Conservation (phyloP, 2,329 filamentous ascomycete genomes). For the Aspergillus puulaauensis region DNA sequence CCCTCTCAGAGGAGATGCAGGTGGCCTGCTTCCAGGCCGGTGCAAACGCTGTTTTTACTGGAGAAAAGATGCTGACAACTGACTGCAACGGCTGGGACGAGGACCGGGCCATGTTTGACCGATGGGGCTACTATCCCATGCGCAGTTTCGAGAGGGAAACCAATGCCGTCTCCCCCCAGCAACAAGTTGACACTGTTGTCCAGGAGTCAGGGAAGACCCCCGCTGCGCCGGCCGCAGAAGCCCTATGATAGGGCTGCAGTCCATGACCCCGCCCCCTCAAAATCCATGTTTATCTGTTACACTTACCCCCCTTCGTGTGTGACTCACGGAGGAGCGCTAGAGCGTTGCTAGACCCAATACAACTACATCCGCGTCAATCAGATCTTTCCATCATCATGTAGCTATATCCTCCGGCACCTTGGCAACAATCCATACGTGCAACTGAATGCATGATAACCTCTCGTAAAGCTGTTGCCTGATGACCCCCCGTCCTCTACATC, state of each 20-base stretch:
- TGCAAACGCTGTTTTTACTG: conserved; percentile 92
- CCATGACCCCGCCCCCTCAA: neutral
- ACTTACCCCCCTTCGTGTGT: neutral
- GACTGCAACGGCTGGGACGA: conserved; percentile 90
- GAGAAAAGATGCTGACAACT: conserved; percentile 93
- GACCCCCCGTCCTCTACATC: neutral
- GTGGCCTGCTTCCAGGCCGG: conserved; percentile 86
- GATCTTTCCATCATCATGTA: conserved; percentile 1
- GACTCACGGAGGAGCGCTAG: neutral
- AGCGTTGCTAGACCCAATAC: neutral
- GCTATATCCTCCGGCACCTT: conserved; percentile 9
- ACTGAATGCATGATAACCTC: neutral
- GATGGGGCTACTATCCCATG: conserved; percentile 83
- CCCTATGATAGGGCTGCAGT: conserved; percentile 18
- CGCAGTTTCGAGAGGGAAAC: conserved; percentile 49
- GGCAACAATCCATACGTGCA: neutral
- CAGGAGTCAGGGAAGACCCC: conserved; percentile 13
- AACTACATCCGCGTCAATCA: conserved; percentile 7
- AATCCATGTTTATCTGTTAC: neutral
- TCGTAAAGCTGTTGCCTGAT: conserved; percentile 12
- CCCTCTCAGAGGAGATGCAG: conserved; percentile 85
- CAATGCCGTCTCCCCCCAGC: conserved; percentile 2
- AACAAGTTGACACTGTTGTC: neutral
- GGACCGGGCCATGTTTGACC: conserved; percentile 77
- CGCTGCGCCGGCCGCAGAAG: conserved; percentile 32